Base-by-base conservation (phyloP, 2,329 filamentous ascomycete species). In the Scorias spongiosa region DNA sequence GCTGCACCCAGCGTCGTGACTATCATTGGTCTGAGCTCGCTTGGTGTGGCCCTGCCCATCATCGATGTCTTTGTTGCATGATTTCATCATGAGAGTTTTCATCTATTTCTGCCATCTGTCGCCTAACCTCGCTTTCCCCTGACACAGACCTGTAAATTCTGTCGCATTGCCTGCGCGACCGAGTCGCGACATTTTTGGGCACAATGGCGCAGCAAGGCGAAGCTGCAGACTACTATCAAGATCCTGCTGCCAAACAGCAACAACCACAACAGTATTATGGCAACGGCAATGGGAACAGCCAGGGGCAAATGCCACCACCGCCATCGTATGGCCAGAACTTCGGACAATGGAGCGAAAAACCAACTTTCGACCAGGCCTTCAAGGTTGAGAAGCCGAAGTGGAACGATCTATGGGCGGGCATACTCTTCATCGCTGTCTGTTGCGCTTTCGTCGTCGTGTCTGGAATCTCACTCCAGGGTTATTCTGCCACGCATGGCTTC, bases 361-460 rank as follows among this genome's bases (percentile, higher is more conserved):
- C 66, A 39, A 66, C 58, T 12, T 95, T 93, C 58, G 78, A 89
- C 15, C 75, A 95, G 57, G 76, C 79, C 1, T 95, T 96, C 70
- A 81, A 81, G 63, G 63, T 95, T 42, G 75, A 84, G 42, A 79
- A 70, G 49, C 86, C 86, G n/a, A 93, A 89, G 62, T 94, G 74
- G 66, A 85, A 95, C 56, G 89, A 96, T 60, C 59, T 84, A 20
- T 95, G 88, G 89, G 88, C 88, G 2, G 87, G 82, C 3, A 66
- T 93, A 36, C 66, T 95, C 57, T 75, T 93, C 53, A 69, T 91
- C 32, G 63, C 75, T 14, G 78, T 82, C 18, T 81, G 81, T 57
- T 64, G 73, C 2, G 87, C 85, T 11, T 94, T 83, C 55, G 72
- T 77, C 9, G 86, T 75, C 8, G 78, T 94, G 41, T 88, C 81